Conservation (phyloP, 768 basidiomycete genomes). For the Gymnopilus dilepis region DNA sequence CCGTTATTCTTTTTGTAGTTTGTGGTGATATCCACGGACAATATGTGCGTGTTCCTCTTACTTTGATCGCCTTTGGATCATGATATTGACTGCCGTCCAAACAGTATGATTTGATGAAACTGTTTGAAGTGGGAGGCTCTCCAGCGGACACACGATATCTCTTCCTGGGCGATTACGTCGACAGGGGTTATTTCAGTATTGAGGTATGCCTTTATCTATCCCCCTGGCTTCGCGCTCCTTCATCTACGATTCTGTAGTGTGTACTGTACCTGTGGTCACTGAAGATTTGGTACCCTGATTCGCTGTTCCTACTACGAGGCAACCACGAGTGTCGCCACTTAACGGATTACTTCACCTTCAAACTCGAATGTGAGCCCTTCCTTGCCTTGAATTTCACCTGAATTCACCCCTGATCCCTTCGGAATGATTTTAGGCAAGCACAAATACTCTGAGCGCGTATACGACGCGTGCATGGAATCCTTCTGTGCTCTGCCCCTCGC, state of each 20-base stretch:
- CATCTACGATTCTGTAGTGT: conserved; percentile 59
- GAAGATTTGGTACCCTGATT: conserved; percentile 99
- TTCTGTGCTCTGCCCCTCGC: conserved; percentile 96
- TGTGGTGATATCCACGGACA: conserved; percentile 99
- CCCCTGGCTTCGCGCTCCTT: not conserved
- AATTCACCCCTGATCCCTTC: not conserved
- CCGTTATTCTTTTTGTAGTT: conserved; percentile 48
- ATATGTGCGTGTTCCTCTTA: conserved; percentile 71
- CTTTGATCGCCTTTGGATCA: conserved; percentile 6
- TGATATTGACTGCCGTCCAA: conserved; percentile 5
- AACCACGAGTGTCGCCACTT: conserved; percentile 99
- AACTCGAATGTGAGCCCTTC: conserved; percentile 84
- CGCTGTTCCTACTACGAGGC: conserved; percentile 93
- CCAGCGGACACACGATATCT: conserved; percentile 94
- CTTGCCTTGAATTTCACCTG: not conserved
- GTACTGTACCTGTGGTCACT: conserved; percentile 97
- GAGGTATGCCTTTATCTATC: conserved; percentile 56
- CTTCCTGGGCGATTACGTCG: conserved; percentile 93
- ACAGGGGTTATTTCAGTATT: conserved; percentile 92
- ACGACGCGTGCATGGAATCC: conserved; percentile 97
- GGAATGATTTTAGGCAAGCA: conserved; percentile 98
- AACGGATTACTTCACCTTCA: conserved; percentile 99
- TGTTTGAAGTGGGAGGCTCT: conserved; percentile 93
- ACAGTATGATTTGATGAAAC: conserved; percentile 93
- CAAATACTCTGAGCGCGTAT: conserved; percentile 96